These are phyloP conservation scores for Plasmodium knowlesi DNA, from an alignment of 169 alveolate genomes.

Conservation along the genomic window DNA sequence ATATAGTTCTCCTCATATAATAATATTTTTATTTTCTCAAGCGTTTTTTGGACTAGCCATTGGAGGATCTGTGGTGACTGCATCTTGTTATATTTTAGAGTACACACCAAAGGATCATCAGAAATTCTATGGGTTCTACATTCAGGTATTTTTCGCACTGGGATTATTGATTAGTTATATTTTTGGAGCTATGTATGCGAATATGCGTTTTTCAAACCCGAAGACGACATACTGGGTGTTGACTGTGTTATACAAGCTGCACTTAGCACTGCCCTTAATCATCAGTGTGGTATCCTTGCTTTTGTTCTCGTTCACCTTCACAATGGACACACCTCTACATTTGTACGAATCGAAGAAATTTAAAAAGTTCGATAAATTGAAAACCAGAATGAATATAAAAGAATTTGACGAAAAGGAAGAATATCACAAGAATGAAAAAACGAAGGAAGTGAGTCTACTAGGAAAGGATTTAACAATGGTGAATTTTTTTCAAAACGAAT, in stretches of 20 bases:
- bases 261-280: slow-evolving; percentile 10
- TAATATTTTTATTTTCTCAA: slow-evolving; percentile 52
- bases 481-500: slow-evolving; percentile 13
- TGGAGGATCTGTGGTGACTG: slow-evolving; percentile 63
- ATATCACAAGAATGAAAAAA: slow-evolving; percentile 17
- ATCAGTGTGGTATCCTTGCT: slow-evolving; percentile 25
- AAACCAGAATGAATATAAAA: slow-evolving; percentile 2
- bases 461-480: slow-evolving; percentile 9
- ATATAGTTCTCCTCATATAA: slow-evolving; percentile 37
- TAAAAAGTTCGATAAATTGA: slow-evolving; percentile 26
- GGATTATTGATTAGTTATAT: slow-evolving; percentile 55
- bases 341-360: slow-evolving; percentile 40
- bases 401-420: slow-evolving; percentile 29
- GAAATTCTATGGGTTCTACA: slow-evolving; percentile 37
- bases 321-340: slow-evolving; percentile 61
- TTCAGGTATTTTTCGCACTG: slow-evolving; percentile 59
- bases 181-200: slow-evolving; percentile 48
- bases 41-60: slow-evolving; percentile 68
- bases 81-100: slow-evolving; percentile 33
- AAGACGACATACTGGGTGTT: background rate
- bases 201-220: background rate
- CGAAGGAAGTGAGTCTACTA: slow-evolving; percentile 18
- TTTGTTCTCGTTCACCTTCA: slow-evolving; percentile 15
- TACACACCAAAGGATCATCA: slow-evolving; percentile 52
- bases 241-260: slow-evolving; percentile 16